phyloP scores from a whole-genome alignment of 2,329 filamentous ascomycete species.

The Alternaria sp. region DNA sequence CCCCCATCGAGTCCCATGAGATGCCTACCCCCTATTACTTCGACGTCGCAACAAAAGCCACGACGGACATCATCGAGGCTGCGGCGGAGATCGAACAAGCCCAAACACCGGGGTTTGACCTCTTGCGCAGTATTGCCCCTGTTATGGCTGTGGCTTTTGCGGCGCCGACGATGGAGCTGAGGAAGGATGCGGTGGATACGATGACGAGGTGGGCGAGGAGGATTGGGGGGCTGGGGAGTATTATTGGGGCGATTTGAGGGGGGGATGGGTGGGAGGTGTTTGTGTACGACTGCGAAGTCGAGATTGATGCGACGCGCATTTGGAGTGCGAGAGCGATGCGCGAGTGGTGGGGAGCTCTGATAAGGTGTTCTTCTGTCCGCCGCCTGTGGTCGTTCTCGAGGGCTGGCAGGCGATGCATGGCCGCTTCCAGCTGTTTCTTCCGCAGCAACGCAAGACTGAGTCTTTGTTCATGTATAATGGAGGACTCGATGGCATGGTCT shows the following conservation, averaged over 20 bases:
- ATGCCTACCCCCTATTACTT: neutral
- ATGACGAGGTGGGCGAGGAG: conserved; percentile 32
- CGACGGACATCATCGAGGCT: neutral
- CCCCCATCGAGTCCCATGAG: conserved; percentile 6
- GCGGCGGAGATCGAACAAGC: neutral
- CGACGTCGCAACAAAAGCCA: neutral
- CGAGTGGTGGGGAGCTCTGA: neutral
- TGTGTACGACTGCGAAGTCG: neutral
- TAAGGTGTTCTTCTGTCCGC: neutral
- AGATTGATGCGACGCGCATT: neutral
- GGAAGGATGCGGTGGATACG: conserved; percentile 22
- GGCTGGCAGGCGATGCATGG: neutral
- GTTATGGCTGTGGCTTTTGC: conserved; percentile 30
- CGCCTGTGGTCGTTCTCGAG: neutral
- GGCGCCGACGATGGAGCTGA: conserved; percentile 23
- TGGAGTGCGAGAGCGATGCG: neutral
- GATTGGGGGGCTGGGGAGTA: conserved; percentile 8
- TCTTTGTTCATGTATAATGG: neutral
- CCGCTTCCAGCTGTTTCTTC: neutral
- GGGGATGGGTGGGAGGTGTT: neutral
- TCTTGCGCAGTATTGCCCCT: conserved; percentile 15
- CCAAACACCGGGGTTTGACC: neutral
- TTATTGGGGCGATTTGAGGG: neutral
- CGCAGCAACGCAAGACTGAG: neutral
- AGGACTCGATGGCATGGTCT: neutral